Evolutionary conservation across 2,329 filamentous ascomycete species (phyloP).

Genomic region (Hymenoscyphus albidus): DNA sequence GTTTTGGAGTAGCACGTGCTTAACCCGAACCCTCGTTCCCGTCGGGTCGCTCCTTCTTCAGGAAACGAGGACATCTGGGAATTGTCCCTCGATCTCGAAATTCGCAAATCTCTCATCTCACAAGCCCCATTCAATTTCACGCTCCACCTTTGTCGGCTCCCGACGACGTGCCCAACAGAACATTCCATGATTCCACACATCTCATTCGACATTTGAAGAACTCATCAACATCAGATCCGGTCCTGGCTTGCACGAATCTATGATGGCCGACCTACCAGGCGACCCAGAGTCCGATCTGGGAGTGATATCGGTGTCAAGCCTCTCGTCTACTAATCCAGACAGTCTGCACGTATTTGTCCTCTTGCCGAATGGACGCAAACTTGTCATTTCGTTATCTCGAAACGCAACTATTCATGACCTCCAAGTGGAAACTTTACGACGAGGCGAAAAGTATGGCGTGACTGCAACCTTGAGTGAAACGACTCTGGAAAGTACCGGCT

Average conservation of each 20-base stretch:
- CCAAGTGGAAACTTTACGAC: constrained; percentile 8
- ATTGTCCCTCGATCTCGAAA: too few relatives aligned
- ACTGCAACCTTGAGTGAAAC: constrained; percentile 3
- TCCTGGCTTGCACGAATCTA: too few relatives aligned
- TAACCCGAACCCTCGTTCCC: neutral
- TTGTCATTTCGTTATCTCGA: constrained; percentile 8
- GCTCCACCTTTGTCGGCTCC: too few relatives aligned
- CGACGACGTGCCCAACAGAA: too few relatives aligned
- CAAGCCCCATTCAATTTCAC: too few relatives aligned
- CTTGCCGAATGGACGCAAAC: constrained; percentile 8
- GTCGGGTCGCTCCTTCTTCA: neutral
- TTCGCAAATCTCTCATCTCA: too few relatives aligned
- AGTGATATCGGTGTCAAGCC: neutral
- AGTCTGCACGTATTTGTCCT: constrained; percentile 11
- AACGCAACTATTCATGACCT: constrained; percentile 7
- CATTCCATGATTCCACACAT: too few relatives aligned
- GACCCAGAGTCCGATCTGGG: neutral
- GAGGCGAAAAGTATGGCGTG: constrained; percentile 11
- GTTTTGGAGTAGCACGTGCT: neutral
- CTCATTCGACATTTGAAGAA: too few relatives aligned
- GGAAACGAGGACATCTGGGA: too few relatives aligned
- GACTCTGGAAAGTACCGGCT: constrained; percentile 10
- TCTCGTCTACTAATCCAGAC: constrained; percentile 6
- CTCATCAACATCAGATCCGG: too few relatives aligned
- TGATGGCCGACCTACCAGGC: neutral